Conservation (phyloP, 805 yeast species). For the Kurtzmaniella cleridarum region DNA sequence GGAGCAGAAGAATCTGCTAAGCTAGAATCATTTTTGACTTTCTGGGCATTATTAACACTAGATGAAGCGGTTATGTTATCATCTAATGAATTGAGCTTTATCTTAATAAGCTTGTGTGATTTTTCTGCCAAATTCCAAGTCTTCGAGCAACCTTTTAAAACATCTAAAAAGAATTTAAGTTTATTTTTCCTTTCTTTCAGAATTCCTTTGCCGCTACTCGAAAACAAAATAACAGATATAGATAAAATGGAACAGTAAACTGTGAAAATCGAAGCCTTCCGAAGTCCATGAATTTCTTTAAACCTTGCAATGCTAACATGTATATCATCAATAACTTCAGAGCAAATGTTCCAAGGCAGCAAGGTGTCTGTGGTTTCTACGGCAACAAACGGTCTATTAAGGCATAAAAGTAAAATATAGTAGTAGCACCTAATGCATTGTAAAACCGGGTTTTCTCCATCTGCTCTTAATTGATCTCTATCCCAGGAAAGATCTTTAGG, state of each 20-base stretch:
- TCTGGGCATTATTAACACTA: neutral
- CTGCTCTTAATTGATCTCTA: constrained; percentile 27
- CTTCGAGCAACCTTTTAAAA: constrained; percentile 35
- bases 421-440: constrained; percentile 52
- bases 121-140: constrained; percentile 46
- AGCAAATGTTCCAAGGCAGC: constrained; percentile 29
- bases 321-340: constrained; percentile 38
- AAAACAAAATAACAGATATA: constrained; percentile 35
- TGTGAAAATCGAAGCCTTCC: constrained; percentile 40
- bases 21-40: neutral
- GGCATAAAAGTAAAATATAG: constrained; percentile 52
- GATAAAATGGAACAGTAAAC: constrained; percentile 44
- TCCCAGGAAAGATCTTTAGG: constrained; percentile 50
- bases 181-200: constrained; percentile 20
- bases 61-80: neutral
- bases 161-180: constrained; percentile 35
- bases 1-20: neutral
- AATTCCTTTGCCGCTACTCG: constrained; percentile 23
- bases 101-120: constrained; percentile 36
- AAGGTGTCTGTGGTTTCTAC: constrained; percentile 14
- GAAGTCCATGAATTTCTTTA: constrained; percentile 32
- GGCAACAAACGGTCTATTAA: constrained; percentile 56
- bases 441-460: constrained; percentile 49
- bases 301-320: constrained; percentile 34
- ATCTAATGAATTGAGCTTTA: constrained; percentile 20